These are phyloP conservation scores for Vanrija pseudolonga DNA, from an alignment of 1,284 basidiomycete genomes.

Conservation along the genomic window DNA sequence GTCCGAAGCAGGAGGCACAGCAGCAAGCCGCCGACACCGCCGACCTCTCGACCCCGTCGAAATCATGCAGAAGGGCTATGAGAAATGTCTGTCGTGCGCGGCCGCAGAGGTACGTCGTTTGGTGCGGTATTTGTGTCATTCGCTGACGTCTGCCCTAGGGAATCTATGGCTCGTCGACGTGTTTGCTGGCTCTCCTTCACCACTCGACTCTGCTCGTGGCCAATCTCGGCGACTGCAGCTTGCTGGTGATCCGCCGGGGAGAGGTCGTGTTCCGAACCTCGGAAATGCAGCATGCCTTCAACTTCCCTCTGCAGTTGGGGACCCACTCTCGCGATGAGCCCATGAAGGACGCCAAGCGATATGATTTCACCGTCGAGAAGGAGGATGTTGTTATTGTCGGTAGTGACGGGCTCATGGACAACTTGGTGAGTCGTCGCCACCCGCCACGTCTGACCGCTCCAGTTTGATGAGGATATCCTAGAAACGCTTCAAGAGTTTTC, in stretches of 20 bases:
- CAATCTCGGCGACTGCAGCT: slow-evolving; percentile 88
- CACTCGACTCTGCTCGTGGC: slow-evolving; percentile 81
- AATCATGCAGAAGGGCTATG: slow-evolving; percentile 58
- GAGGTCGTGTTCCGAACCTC: slow-evolving; percentile 79
- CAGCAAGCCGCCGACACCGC: slow-evolving; percentile 3
- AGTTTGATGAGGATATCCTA: slow-evolving; percentile 88
- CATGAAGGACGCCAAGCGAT: slow-evolving; percentile 65
- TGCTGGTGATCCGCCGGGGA: slow-evolving; percentile 74
- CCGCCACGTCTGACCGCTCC: background rate
- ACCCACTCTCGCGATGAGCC: slow-evolving; percentile 69
- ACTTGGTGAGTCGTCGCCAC: slow-evolving; percentile 54
- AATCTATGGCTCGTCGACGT: slow-evolving; percentile 56
- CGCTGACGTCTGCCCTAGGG: slow-evolving; percentile 39
- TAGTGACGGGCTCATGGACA: slow-evolving; percentile 86
- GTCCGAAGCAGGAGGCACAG: background rate
- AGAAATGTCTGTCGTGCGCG: slow-evolving; percentile 53
- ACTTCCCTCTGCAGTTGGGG: slow-evolving; percentile 76
- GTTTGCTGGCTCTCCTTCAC: slow-evolving; percentile 56
- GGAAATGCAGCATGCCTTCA: slow-evolving; percentile 96
- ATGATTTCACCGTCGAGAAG: slow-evolving; percentile 70
- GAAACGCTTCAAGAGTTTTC: slow-evolving; percentile 77
- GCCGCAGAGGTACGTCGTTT: slow-evolving; percentile 43
- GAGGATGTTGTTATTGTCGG: slow-evolving; percentile 88
- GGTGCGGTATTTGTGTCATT: background rate
- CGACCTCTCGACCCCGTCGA: slow-evolving; percentile 54